These are phyloP conservation scores for Eremothecium cymbalariae DNA, from an alignment of 1,139 yeast species.

Conservation along the genomic window DNA sequence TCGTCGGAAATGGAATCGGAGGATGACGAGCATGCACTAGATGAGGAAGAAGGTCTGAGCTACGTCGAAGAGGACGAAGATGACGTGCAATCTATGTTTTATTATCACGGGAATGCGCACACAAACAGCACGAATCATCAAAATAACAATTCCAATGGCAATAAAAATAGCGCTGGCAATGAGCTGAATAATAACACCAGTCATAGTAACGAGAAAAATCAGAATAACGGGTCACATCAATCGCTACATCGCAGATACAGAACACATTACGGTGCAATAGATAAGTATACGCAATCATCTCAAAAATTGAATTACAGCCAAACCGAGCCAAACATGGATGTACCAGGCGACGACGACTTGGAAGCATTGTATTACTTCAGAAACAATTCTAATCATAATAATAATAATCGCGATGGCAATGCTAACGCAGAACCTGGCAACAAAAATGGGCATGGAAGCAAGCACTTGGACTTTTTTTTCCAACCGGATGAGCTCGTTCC, in stretches of 20 bases:
- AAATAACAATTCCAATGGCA: conserved; percentile 10
- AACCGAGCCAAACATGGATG: background rate
- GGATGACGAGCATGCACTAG: conserved; percentile 14
- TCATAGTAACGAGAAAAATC: background rate
- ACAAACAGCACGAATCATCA: conserved; percentile 9
- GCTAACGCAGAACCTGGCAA: conserved; percentile 7
- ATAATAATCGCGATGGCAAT: conserved; percentile 6
- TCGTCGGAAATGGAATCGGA: conserved; percentile 12
- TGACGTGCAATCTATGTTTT: conserved; percentile 30
- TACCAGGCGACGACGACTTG: conserved; percentile 1
- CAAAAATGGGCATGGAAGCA: conserved; percentile 17
- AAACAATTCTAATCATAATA: conserved; percentile 3
- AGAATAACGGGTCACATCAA: conserved; percentile 2
- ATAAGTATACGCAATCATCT: conserved; percentile 1
- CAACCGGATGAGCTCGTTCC: conserved; percentile 11
- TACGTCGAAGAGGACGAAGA: conserved; percentile 20
- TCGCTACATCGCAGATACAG: conserved; percentile 1
- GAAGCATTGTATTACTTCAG: conserved; percentile 1
- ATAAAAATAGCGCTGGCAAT: conserved; percentile 4
- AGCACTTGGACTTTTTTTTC: conserved; percentile 10
- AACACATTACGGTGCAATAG: conserved; percentile 5
- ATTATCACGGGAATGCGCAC: conserved; percentile 17
- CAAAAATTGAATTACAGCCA: conserved; percentile 3
- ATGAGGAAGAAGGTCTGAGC: conserved; percentile 13
- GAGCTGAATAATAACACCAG: conserved; percentile 1